phyloP scores from a whole-genome alignment of 2,329 filamentous ascomycete genomes.

The Cercospora brassicicola region DNA sequence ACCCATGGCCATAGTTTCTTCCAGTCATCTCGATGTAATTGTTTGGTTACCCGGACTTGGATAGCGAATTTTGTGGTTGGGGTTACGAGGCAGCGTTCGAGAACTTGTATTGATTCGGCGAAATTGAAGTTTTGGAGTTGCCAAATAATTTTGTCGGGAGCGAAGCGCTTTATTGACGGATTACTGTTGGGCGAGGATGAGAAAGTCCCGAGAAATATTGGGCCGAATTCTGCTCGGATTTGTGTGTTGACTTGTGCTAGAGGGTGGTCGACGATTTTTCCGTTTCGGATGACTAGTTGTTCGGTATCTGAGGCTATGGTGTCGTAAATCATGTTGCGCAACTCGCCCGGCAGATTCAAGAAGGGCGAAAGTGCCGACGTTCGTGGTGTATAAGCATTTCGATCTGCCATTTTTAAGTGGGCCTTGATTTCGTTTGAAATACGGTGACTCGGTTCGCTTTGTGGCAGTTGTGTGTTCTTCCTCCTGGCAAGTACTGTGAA shows the following conservation, averaged over 20 bases:
- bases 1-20: constrained; percentile 23
- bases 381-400: neutral
- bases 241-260: constrained; percentile 19
- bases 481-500: neutral
- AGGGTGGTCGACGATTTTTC: constrained; percentile 13
- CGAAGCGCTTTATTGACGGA: neutral
- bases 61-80: constrained; percentile 14
- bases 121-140: constrained; percentile 21
- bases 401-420: neutral
- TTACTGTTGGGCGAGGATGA: neutral
- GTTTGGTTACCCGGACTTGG: constrained; percentile 18
- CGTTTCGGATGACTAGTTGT: constrained; percentile 14
- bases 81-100: constrained; percentile 7
- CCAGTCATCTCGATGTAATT: constrained; percentile 18
- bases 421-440: neutral
- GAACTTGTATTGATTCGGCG: constrained; percentile 7
- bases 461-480: neutral
- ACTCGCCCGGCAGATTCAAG: constrained; percentile 23
- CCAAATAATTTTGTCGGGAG: constrained; percentile 7
- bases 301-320: constrained; percentile 15
- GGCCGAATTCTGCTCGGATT: constrained; percentile 16
- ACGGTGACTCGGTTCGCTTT: neutral
- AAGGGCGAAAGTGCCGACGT: constrained; percentile 10
- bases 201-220: constrained; percentile 3
- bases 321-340: constrained; percentile 34